Conservation (phyloP, 176 grass and related monocot species). For the Triticum turgidum region DNA sequence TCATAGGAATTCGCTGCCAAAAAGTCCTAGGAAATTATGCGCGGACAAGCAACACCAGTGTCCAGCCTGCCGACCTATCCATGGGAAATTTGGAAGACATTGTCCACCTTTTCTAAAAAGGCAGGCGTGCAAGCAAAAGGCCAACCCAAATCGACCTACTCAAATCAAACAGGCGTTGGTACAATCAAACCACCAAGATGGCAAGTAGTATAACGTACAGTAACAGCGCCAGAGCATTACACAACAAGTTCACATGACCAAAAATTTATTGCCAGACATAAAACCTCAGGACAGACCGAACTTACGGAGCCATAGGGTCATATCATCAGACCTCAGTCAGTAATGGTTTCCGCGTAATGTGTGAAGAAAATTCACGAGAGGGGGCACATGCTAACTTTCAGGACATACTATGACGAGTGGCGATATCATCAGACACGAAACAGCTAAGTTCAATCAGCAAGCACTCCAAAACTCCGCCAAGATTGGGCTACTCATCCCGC, state of each 20-base stretch:
- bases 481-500: constrained; percentile 19
- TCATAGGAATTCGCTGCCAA: too few relatives aligned
- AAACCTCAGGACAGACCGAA: too few relatives aligned
- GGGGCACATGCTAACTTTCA: constrained; percentile 29
- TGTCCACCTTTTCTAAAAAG: too few relatives aligned
- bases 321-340: constrained; percentile 27
- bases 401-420: constrained; percentile 30
- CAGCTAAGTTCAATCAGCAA: constrained; percentile 17
- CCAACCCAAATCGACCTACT: too few relatives aligned
- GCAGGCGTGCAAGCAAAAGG: too few relatives aligned
- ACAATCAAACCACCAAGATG: background rate
- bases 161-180: too few relatives aligned
- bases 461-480: constrained; percentile 44
- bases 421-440: constrained; percentile 37
- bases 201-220: background rate
- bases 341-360: constrained; percentile 36
- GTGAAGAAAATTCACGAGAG: constrained; percentile 30
- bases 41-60: too few relatives aligned
- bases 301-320: constrained; percentile 1
- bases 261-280: constrained; percentile 38
- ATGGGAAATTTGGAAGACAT: too few relatives aligned
- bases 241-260: constrained; percentile 25
- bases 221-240: background rate
- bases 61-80: too few relatives aligned
- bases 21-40: too few relatives aligned